A percentile compares a stretch with the other conserved stretches of the same genome.
Evolutionary conservation across 2,329 filamentous ascomycete genomes (phyloP).

Genomic region (Curvularia sp.): DNA sequence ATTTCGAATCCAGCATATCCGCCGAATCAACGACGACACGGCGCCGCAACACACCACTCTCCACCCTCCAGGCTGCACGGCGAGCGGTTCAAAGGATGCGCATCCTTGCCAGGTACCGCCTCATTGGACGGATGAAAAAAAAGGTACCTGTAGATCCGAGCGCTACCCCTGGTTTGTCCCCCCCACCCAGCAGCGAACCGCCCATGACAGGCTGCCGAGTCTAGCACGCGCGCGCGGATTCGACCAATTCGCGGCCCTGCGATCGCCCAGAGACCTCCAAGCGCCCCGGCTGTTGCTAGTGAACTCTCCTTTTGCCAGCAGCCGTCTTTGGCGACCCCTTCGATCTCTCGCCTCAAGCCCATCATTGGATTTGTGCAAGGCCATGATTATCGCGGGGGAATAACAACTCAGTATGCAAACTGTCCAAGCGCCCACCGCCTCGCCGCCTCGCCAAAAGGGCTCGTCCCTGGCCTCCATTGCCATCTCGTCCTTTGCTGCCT

Average conservation of each 20-base stretch:
- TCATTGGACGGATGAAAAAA: constrained; percentile 20
- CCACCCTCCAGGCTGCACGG: neutral
- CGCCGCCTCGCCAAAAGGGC: constrained; percentile 42
- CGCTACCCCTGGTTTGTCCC: constrained; percentile 14
- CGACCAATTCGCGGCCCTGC: constrained; percentile 40
- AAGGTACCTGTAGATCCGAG: constrained; percentile 36
- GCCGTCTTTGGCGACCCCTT: constrained; percentile 32
- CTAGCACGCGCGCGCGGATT: constrained; percentile 27
- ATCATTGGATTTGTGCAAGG: constrained; percentile 45
- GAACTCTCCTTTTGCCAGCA: constrained; percentile 41
- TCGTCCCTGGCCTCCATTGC: constrained; percentile 51
- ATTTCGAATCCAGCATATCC: neutral
- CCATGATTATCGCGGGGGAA: constrained; percentile 39
- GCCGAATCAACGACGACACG: neutral
- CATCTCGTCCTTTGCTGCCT: constrained; percentile 54
- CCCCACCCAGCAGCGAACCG: constrained; percentile 35
- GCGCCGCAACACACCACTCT: neutral
- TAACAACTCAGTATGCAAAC: constrained; percentile 44
- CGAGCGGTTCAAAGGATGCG: constrained; percentile 3
- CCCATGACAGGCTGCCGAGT: constrained; percentile 21
- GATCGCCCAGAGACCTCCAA: constrained; percentile 37
- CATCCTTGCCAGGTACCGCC: constrained; percentile 1
- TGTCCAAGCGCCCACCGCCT: constrained; percentile 35
- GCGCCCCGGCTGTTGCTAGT: constrained; percentile 35
- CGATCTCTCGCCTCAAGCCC: constrained; percentile 30